Conservation (phyloP, 1,139 yeast genomes). For the Magnusiomyces ingens region DNA sequence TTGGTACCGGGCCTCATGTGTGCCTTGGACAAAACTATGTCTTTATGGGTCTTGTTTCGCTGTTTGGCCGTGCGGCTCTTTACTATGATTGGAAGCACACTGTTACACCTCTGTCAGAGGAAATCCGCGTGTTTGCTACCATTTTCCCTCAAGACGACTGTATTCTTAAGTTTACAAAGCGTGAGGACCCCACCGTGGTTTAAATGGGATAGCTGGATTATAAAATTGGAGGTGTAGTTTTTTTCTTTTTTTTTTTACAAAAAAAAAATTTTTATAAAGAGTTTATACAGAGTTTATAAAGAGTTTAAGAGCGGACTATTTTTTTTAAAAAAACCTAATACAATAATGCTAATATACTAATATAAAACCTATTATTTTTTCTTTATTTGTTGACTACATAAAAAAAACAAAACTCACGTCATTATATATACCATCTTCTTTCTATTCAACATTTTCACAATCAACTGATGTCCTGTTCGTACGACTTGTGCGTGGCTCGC, state of each 20-base stretch:
- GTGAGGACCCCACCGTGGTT: slow-evolving; percentile 20
- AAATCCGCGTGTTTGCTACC: slow-evolving; percentile 93
- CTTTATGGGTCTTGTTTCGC: slow-evolving; percentile 76
- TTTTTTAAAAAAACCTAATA: no score
- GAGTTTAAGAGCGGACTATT: no score
- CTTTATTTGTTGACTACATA: no score
- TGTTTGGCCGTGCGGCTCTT: slow-evolving; percentile 85
- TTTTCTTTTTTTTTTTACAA: not conserved
- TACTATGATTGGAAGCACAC: slow-evolving; percentile 74
- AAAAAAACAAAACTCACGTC: no score
- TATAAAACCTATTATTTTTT: no score
- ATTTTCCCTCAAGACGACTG: slow-evolving; percentile 96
- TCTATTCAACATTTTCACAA: no score
- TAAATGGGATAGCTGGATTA: not conserved
- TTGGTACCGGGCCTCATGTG: slow-evolving; percentile 95
- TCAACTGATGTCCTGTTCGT: slow-evolving; percentile 4
- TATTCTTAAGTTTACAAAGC: slow-evolving; percentile 57
- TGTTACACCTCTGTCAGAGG: slow-evolving; percentile 76
- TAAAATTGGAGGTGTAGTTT: not conserved
- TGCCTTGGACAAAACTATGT: slow-evolving; percentile 95
- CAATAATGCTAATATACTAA: no score
- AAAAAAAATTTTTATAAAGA: no score
- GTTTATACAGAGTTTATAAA: no score
- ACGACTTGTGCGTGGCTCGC: slow-evolving; percentile 34
- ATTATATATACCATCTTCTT: no score